phyloP scores from a whole-genome alignment of 2,329 filamentous ascomycete genomes.

The Emydomyces testavorans region DNA sequence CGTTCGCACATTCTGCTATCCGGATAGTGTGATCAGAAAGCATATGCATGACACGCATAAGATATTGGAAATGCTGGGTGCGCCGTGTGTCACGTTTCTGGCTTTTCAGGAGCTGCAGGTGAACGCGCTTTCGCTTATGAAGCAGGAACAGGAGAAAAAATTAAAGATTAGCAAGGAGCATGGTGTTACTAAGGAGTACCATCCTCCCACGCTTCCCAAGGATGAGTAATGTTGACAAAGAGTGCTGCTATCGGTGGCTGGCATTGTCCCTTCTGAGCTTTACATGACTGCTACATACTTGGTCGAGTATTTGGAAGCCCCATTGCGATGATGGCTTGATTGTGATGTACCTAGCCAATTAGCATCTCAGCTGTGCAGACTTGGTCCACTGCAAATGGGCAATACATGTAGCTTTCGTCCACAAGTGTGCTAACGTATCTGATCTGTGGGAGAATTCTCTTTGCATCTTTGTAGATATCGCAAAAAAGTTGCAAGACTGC shows the following conservation, averaged over 20 bases:
- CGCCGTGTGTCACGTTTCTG: constrained; percentile 28
- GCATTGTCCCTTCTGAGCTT: too few relatives aligned
- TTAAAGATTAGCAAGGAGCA: constrained; percentile 11
- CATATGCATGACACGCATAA: constrained; percentile 40
- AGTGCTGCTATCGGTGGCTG: too few relatives aligned
- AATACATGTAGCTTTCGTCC: not conserved
- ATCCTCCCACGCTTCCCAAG: constrained; percentile 7
- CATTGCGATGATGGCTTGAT: not conserved
- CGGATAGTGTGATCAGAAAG: constrained; percentile 40
- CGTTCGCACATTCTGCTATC: constrained; percentile 41
- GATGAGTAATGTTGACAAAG: not conserved
- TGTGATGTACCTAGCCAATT: not conserved
- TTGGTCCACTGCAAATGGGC: not conserved
- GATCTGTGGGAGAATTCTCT: not conserved
- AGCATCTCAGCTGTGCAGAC: not conserved
- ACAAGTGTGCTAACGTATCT: not conserved
- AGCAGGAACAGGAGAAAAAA: constrained; percentile 22
- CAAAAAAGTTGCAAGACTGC: too few relatives aligned
- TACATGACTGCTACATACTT: too few relatives aligned
- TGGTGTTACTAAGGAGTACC: constrained; percentile 14
- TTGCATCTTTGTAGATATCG: too few relatives aligned
- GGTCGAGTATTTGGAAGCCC: not conserved
- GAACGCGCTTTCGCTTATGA: constrained; percentile 26
- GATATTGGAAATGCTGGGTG: constrained; percentile 42
- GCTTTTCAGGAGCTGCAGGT: constrained; percentile 32